Evolutionary conservation across 176 grass and related monocot genomes (phyloP), one percentile per base, ranked within the genome.

Genomic region (Metroxylon sagu): DNA sequence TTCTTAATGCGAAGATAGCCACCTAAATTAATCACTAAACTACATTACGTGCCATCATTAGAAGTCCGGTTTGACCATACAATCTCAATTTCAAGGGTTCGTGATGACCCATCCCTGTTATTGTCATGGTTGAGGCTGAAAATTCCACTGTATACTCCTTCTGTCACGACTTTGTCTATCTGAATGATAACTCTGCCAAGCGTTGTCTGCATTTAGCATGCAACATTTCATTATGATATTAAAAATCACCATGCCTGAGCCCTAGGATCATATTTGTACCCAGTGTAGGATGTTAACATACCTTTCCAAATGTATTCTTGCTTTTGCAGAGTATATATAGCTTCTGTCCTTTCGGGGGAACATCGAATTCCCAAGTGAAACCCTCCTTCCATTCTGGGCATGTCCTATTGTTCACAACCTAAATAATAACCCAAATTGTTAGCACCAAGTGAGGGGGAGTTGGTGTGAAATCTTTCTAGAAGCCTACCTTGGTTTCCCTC

Each of bases 251-350:
- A 23, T 23, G 21, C 1, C 21, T 23, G 21, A 23, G 21, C 21
- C 21, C 21, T 23, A 23, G 21, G 21, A 23, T 23, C 21, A 23
- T 23, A 23, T 23, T 23, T 23, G 21, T 43, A 43, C 35, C 5
- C 35, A 43, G 5, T 14, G 12, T 12, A 43, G 35, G 10, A 51
- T 18, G 10, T 35, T 52, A 62, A 26, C 17, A 53, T 67, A 95
- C 92, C 83, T 96, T 96, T 80, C 92, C 92, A 62, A 96, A 96
- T 58, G 92, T 96, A 82, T 78, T 96, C 81, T 90, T 96, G 83
- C 92, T 96, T 79, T 96, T 96, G 75, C 92, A 96, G 55, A 90
- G 56, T 61, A 96, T 90, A 67, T 90, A 96, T 25, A 96, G 80
- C 69, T 96, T 96, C 78, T 96, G 92, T 66, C 92, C 92, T 85